Percentiles rank a stretch among this genome's conserved stretches.
These are phyloP conservation scores for Aspergillus avenaceus DNA, from an alignment of 495 filamentous ascomycete genomes.

Conservation along the genomic window DNA sequence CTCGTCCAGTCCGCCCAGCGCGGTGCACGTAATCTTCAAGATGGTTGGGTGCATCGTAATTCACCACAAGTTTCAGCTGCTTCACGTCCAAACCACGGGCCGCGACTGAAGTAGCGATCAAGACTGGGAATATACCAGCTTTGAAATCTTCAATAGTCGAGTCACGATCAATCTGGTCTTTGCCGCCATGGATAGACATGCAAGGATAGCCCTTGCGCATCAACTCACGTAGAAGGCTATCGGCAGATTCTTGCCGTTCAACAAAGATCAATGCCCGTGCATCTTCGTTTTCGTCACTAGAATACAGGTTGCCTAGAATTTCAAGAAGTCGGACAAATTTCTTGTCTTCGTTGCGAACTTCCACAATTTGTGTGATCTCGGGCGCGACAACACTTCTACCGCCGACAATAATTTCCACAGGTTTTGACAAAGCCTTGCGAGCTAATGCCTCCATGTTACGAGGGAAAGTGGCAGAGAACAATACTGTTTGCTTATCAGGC, in stretches of 20 bases:
- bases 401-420: conserved; percentile 89
- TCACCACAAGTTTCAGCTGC: conserved; percentile 92
- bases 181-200: conserved; percentile 94
- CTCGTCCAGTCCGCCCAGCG: conserved; percentile 88
- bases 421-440: conserved; percentile 78
- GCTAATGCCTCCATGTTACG: conserved; percentile 86
- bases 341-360: conserved; percentile 75
- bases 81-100: conserved; percentile 96
- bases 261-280: conserved; percentile 89
- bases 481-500: conserved; percentile 85
- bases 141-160: conserved; percentile 96
- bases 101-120: conserved; percentile 94
- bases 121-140: conserved; percentile 77
- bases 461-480: conserved; percentile 98
- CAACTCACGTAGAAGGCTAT: conserved; percentile 74
- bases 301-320: conserved; percentile 82
- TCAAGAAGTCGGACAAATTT: conserved; percentile 85
- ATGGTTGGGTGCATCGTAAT: conserved; percentile 96
- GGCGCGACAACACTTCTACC: conserved; percentile 88
- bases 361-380: conserved; percentile 92
- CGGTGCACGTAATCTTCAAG: conserved; percentile 98
- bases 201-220: conserved; percentile 88
- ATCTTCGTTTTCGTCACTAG: conserved; percentile 74
- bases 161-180: conserved; percentile 93
- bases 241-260: conserved; percentile 90